A percentile compares a stretch with the other conserved stretches of the same genome.
These are phyloP conservation scores for Backusella macrospora DNA, from an alignment of 192 early-diverging fungal species.

Conservation along the genomic window DNA sequence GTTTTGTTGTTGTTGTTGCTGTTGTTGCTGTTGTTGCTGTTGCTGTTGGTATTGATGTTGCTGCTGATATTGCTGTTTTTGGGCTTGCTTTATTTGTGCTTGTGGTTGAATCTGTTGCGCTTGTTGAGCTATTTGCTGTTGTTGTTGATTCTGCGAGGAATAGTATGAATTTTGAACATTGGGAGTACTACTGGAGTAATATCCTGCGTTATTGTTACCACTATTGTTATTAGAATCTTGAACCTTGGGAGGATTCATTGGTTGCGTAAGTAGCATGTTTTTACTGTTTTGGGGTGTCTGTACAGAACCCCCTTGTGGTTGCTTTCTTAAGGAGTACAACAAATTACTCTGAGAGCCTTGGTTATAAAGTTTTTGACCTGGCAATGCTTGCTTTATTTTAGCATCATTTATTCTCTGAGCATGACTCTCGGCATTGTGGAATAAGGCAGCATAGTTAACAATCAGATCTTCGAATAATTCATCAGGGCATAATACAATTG, in stretches of 20 bases:
- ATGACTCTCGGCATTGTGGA: background rate
- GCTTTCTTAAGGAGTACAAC: background rate
- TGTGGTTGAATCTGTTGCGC: background rate
- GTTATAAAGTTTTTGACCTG: background rate
- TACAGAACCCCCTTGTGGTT: background rate
- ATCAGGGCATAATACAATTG: constrained; percentile 27
- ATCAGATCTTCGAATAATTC: constrained; percentile 39
- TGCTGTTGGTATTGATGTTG: constrained; percentile 6
- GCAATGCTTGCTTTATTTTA: constrained; percentile 1
- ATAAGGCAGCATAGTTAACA: constrained; percentile 10
- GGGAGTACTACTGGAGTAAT: background rate
- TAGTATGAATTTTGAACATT: background rate
- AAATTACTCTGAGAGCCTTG: constrained; percentile 17
- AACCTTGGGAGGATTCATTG: constrained; percentile 13
- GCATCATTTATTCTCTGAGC: background rate
- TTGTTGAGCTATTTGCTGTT: constrained; percentile 19
- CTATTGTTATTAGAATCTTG: background rate
- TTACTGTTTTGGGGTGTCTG: background rate
- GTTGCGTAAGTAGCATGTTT: constrained; percentile 1
- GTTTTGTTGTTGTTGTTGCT: constrained; percentile 1
- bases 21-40: background rate
- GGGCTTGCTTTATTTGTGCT: background rate
- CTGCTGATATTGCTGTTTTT: background rate
- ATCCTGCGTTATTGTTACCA: background rate
- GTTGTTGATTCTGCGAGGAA: background rate